A percentile compares a stretch with the other conserved stretches of the same genome.
These are phyloP conservation scores for Irpex rosettiformis DNA, from an alignment of 1,284 basidiomycete species.

Conservation along the genomic window DNA sequence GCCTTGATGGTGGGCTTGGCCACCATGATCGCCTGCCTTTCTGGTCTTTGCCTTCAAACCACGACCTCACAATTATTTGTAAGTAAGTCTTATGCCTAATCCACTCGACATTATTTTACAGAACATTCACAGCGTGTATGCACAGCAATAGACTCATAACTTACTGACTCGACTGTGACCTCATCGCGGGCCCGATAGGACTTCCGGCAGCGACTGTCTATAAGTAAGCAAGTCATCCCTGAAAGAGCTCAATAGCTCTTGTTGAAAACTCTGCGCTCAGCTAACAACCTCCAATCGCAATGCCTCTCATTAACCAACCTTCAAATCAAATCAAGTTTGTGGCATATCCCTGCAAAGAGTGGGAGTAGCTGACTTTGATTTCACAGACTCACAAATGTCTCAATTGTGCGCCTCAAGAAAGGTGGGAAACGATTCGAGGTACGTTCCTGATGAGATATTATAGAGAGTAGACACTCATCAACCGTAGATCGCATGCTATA, in stretches of 20 bases:
- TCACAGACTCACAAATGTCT: slow-evolving; percentile 89
- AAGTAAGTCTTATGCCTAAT: no score
- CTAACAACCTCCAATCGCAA: slow-evolving; percentile 13
- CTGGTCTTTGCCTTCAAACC: neutral
- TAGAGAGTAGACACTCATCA: neutral
- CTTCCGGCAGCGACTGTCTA: neutral
- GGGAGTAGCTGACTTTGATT: slow-evolving; percentile 15
- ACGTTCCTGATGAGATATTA: slow-evolving; percentile 16
- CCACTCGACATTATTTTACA: no score
- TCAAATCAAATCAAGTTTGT: slow-evolving; percentile 91
- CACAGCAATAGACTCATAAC: no score
- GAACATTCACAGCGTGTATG: no score
- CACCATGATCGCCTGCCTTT: neutral
- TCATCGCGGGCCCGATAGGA: neutral
- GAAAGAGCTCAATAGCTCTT: neutral
- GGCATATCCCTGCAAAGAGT: slow-evolving; percentile 14
- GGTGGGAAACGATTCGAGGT: slow-evolving; percentile 98
- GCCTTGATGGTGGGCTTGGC: neutral
- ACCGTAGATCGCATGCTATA: slow-evolving; percentile 94
- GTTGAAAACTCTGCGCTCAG: neutral
- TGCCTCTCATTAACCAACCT: slow-evolving; percentile 71
- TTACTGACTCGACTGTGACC: neutral
- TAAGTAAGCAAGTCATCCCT: neutral
- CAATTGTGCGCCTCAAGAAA: slow-evolving; percentile 93
- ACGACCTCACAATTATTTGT: neutral